Evolutionary conservation across 1,139 yeast genomes (phyloP).

Genomic region (Torulaspora pretoriensis): DNA sequence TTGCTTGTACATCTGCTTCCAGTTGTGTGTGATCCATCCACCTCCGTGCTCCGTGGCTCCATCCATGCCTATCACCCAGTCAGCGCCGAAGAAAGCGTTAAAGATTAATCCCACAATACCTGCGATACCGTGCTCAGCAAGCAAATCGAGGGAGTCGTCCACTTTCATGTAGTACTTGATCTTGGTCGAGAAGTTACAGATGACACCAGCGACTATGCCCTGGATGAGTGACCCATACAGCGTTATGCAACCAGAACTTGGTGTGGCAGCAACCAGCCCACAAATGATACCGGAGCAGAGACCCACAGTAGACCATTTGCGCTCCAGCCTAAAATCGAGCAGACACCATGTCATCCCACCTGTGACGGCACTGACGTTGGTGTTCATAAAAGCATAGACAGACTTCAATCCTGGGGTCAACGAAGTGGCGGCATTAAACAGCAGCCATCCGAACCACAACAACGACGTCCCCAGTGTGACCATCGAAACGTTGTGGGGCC

Average conservation of each 20-base stretch:
- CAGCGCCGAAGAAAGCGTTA: conserved; percentile 83
- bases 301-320: conserved; percentile 93
- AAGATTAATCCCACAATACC: conserved; percentile 85
- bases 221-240: conserved; percentile 86
- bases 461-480: conserved; percentile 73
- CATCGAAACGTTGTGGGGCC: conserved; percentile 92
- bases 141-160: conserved; percentile 90
- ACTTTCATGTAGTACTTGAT: conserved; percentile 75
- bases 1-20: conserved; percentile 87
- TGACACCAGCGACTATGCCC: conserved; percentile 74
- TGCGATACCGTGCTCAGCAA: conserved; percentile 98
- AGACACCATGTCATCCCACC: conserved; percentile 93
- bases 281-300: conserved; percentile 92
- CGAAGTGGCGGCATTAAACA: conserved; percentile 83
- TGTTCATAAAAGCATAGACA: conserved; percentile 75
- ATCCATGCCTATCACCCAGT: conserved; percentile 87
- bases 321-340: conserved; percentile 80
- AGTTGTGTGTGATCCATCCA: conserved; percentile 90
- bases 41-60: conserved; percentile 77
- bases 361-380: conserved; percentile 82
- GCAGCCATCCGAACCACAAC: conserved; percentile 80
- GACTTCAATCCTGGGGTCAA: conserved; percentile 51
- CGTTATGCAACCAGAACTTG: conserved; percentile 87
- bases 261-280: conserved; percentile 95
- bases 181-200: conserved; percentile 88